A percentile compares a stretch with the other conserved stretches of the same genome.
Evolutionary conservation across 1,284 basidiomycete genomes (phyloP).

Genomic region (Fomitopsis pinicola): DNA sequence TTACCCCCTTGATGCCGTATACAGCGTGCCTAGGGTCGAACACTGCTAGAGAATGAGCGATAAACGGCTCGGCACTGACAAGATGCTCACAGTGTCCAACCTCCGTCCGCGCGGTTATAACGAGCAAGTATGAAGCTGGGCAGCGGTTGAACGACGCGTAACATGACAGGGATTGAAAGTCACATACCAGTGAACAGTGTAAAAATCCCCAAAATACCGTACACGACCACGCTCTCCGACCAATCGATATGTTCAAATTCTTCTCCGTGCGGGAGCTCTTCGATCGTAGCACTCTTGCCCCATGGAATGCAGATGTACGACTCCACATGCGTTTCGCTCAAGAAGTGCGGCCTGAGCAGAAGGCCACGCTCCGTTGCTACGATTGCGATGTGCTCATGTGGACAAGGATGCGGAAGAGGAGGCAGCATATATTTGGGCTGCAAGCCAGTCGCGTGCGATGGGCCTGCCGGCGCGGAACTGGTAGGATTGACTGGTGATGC

Average conservation of each 20-base stretch:
- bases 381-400: constrained; percentile 62
- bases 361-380: constrained; percentile 57
- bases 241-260: constrained; percentile 40
- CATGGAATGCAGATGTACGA: constrained; percentile 55
- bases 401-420: constrained; percentile 66
- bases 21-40: constrained; percentile 56
- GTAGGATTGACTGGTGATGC: constrained; percentile 14
- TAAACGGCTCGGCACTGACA: not conserved
- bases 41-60: constrained; percentile 36
- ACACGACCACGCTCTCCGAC: constrained; percentile 53
- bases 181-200: constrained; percentile 62
- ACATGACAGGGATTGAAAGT: not conserved
- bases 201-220: constrained; percentile 69
- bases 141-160: constrained; percentile 4
- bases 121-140: constrained; percentile 67
- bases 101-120: constrained; percentile 55
- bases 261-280: constrained; percentile 40
- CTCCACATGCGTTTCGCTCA: constrained; percentile 27
- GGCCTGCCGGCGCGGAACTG: constrained; percentile 10
- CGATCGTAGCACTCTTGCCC: constrained; percentile 54
- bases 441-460: constrained; percentile 32
- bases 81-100: constrained; percentile 57
- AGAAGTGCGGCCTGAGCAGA: constrained; percentile 53
- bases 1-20: constrained; percentile 61
- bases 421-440: constrained; percentile 61